Evolutionary conservation across 2,329 filamentous ascomycete species (phyloP).

Genomic region (Emergomyces orientalis): DNA sequence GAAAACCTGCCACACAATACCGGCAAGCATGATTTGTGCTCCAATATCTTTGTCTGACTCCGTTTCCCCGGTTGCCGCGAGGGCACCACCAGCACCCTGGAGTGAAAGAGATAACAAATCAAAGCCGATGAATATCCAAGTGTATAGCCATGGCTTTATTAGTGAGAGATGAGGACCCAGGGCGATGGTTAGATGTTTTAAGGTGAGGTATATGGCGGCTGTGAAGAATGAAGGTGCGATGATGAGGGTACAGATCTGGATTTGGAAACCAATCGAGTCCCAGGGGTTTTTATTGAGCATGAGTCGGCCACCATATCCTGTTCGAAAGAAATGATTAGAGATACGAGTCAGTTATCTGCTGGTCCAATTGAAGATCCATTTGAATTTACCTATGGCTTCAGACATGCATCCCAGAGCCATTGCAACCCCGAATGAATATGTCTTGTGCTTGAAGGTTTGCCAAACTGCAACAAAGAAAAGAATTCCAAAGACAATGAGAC

Average conservation of each 20-base stretch:
- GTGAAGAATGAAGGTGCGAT: constrained; percentile 57
- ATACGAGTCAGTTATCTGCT: neutral
- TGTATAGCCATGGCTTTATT: constrained; percentile 27
- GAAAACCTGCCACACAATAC: constrained; percentile 53
- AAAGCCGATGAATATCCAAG: constrained; percentile 49
- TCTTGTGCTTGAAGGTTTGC: neutral
- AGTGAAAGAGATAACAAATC: constrained; percentile 53
- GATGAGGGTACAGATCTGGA: constrained; percentile 45
- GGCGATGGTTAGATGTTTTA: constrained; percentile 35
- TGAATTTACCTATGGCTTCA: constrained; percentile 3
- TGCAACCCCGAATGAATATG: constrained; percentile 2
- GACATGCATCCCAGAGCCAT: neutral
- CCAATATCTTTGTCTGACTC: constrained; percentile 34
- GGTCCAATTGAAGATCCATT: neutral
- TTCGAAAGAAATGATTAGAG: neutral
- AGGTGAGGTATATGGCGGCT: constrained; percentile 54
- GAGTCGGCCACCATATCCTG: constrained; percentile 51
- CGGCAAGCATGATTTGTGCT: constrained; percentile 56
- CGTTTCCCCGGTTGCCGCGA: constrained; percentile 39
- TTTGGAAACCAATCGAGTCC: constrained; percentile 36
- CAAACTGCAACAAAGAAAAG: neutral
- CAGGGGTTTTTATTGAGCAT: constrained; percentile 46
- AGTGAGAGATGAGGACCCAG: constrained; percentile 27
- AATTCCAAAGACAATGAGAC: neutral
- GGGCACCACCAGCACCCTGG: constrained; percentile 51